Evolutionary conservation across 2,329 filamentous ascomycete genomes (phyloP), one percentile per base, ranked within the genome.

Genomic region (Pseudocercospora vitis): DNA sequence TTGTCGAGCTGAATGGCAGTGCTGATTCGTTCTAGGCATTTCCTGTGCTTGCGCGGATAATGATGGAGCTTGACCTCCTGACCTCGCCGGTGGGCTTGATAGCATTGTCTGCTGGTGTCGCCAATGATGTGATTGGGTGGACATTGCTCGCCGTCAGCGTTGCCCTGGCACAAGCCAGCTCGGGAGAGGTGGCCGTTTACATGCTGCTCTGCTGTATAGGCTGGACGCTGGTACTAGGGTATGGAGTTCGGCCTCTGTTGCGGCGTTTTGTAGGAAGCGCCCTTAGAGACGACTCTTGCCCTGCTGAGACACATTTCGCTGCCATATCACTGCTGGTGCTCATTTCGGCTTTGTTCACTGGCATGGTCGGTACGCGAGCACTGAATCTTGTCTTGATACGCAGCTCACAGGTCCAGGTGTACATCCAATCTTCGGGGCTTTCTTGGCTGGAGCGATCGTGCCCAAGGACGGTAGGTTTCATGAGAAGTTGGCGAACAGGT

Each of bases 391-490:
- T 7, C 16, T 5, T 7, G n/a, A 4, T n/a, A 9, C 5, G 3
- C 6, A 16, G 14, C 50, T 48, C 4, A 45, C 23, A 7, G 28
- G 28, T 12, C 9, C 7, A 53, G 51, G 51, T 9, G 35, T 96
- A 1, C 91, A 96, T 68, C 83, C 91, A 51, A 96, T 96, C 66
- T 96, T 96, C 64, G 91, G 91, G 44, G 89, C 86, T 3, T 96
- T 96, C 68, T 76, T 95, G 47, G 82, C 91, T 35, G 91, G 91
- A 1, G 70, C 96, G 19, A 91, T 96, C 52, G 89, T 89, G 59
- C 91, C 91, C 0, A 89, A 92, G 64, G 48, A 29, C 8, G 48
- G 35, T 11, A 16, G 35, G 6, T 44, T 31, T 14, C 87, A 94
- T 0, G 89, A 95, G 67, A 95, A 95, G 75, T 85, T 96, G 55